Base-by-base conservation (phyloP, 1,139 yeast species). In the Pneumocystis wakefieldiae region DNA sequence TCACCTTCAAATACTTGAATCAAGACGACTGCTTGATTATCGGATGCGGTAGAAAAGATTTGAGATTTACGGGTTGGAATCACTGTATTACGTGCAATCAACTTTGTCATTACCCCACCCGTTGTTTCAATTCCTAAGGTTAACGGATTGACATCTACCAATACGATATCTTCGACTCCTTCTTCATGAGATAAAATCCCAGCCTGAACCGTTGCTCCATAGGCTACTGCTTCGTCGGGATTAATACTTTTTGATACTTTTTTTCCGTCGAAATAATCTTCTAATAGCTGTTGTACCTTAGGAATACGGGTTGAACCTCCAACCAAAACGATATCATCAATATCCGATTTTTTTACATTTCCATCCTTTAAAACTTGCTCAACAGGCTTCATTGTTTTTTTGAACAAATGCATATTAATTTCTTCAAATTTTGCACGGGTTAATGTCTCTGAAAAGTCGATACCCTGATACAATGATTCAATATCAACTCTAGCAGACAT, bases 281-380 rank as follows among this genome's bases (percentile, higher is more conserved):
- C 95, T 70, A 90, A 81, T 71, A 90, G 81, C 77, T 87, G 87
- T 80, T 88, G 96, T 69, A 90, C 96, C 81, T 89, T 90, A 78
- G 97, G 97, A 80, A 90, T 90, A 84, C 97, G 89, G 67, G 97
- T 90, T 61, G 97, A 90, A 78, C 97, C 97, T 81, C 97, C 97
- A 71, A 90, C 97, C 66, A 90, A 81, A 60, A 90, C 97, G 75
- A 90, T 87, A 74, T 90, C 97, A 75, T 90, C 94, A 69, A 90
- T 82, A 70, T 87, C 94, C 63, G 83, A 78, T 79, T 86, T 86
- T 77, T 84, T 83, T 69, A 88, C 83, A 74, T 88, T 89, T 69
- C 95, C 84, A 76, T 90, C 97, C 75, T 85, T 85, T 73, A 90
- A 81, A 66, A 90, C 97, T 78, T 86, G 89, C 78, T 88, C 94